Conservation (phyloP, 805 yeast species). For the Spathaspora girioi region DNA sequence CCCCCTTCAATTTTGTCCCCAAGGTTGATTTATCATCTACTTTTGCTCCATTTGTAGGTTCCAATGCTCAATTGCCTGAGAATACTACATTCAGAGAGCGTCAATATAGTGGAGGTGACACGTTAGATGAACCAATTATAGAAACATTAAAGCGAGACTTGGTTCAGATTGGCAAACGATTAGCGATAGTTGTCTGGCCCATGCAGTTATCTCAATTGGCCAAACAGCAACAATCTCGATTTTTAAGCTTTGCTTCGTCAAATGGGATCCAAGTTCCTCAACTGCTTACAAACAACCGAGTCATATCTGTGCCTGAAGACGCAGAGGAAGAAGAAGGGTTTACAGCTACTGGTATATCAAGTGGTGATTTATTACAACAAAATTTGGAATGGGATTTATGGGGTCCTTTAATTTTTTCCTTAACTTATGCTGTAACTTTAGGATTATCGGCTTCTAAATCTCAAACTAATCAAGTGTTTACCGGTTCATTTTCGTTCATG, state of each 20-base stretch:
- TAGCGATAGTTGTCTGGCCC: conserved; percentile 43
- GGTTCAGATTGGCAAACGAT: conserved; percentile 30
- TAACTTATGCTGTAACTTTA: conserved; percentile 51
- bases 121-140: conserved; percentile 66
- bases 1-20: conserved; percentile 17
- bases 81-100: conserved; percentile 37
- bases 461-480: conserved; percentile 52
- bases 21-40: conserved; percentile 32
- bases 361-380: conserved; percentile 13
- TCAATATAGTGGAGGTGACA: conserved; percentile 65
- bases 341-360: conserved; percentile 26
- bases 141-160: conserved; percentile 46
- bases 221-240: conserved; percentile 26
- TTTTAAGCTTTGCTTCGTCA: conserved; percentile 30
- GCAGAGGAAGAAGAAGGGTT: conserved; percentile 17
- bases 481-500: conserved; percentile 58
- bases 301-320: conserved; percentile 21
- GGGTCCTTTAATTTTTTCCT: conserved; percentile 69
- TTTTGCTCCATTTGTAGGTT: conserved; percentile 26
- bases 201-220: conserved; percentile 37
- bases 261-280: conserved; percentile 35
- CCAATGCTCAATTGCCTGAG: conserved; percentile 13
- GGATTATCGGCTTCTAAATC: conserved; percentile 43
- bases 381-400: conserved; percentile 59
- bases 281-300: conserved; percentile 24